Base-by-base conservation (phyloP, 1,139 yeast genomes). In the Candida tetrigidarum region DNA sequence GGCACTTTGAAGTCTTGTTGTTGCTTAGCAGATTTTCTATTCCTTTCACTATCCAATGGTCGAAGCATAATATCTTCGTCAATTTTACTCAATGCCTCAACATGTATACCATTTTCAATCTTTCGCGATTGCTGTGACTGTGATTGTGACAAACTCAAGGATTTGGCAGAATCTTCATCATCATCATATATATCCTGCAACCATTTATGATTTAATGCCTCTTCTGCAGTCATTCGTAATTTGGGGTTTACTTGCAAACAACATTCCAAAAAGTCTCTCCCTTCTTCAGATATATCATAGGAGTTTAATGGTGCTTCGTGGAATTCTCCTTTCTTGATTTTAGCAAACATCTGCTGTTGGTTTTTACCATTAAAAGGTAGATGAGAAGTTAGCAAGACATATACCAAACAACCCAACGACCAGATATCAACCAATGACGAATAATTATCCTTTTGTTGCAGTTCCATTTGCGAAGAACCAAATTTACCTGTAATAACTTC, bases 361-460 rank as follows among this genome's bases (percentile, higher is more conserved):
- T 97, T 89, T 44, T 85, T 80, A 1, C 97, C 97, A 60, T 92
- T 90, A 60, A 93, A 93, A 2, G 99, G 99, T 47, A 92, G 69
- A 71, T 90, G 97, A 0, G 95, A 93, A 0, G 98, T 92, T 44
- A 93, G 67, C 32, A 92, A 81, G 9, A 93, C 98, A 65, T 90
- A 93, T 0, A 91, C 86, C 28, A 93, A 69, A 63, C 99, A 93
- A 0, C 98, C 80, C 32, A 74, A 60, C 1, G 97, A 89, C 99
- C 99, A 93, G 74, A 93, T 88, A 63, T 93, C 99, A 5, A 92
- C 98, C 48, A 88, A 75, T 37, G 87, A 84, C 4, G 96, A 89
- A 59, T 93, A 93, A 45, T 85, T 56, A 33, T 55, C 56, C 37
- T 55, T 60, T 23, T 41, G 39, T 37, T 42, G 50, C 33, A 20